phyloP scores from a whole-genome alignment of 2,329 filamentous ascomycete species.

The Sphaceloma murrayae region DNA sequence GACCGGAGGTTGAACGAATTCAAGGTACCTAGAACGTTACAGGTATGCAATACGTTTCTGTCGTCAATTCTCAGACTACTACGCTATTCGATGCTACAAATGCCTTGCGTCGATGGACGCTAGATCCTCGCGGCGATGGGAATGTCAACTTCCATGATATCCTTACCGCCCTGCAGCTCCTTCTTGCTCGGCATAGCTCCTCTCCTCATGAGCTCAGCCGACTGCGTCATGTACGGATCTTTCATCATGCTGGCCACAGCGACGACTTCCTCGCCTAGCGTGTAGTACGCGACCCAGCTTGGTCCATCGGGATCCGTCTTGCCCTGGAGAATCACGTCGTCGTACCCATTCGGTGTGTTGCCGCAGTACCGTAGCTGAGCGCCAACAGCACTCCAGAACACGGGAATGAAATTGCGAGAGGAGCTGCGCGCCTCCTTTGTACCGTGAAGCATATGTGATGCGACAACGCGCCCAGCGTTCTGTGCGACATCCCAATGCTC shows the following conservation, averaged over 20 bases:
- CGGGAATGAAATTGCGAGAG: slow-evolving; percentile 66
- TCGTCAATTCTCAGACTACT: too few species aligned
- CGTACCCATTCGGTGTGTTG: slow-evolving; percentile 71
- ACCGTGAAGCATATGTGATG: slow-evolving; percentile 63
- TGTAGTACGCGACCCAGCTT: slow-evolving; percentile 85
- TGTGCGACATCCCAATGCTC: slow-evolving; percentile 99
- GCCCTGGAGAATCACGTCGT: slow-evolving; percentile 74
- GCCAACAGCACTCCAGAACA: slow-evolving; percentile 94
- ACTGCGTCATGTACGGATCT: slow-evolving; percentile 78
- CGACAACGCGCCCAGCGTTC: slow-evolving; percentile 75
- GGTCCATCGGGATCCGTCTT: slow-evolving; percentile 52
- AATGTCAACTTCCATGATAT: slow-evolving; percentile 38
- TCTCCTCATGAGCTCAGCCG: slow-evolving; percentile 72
- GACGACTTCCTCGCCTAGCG: slow-evolving; percentile 73
- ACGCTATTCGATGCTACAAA: too few species aligned
- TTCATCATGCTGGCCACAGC: slow-evolving; percentile 84
- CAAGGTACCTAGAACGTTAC: too few species aligned
- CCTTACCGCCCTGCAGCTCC: slow-evolving; percentile 55
- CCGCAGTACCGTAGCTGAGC: slow-evolving; percentile 89
- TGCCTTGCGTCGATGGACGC: background rate
- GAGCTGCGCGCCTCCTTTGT: slow-evolving; percentile 37
- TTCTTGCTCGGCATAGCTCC: slow-evolving; percentile 75
- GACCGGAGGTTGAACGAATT: too few species aligned
- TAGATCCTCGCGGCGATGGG: slow-evolving; percentile 39
- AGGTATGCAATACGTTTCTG: too few species aligned